A percentile compares a stretch with the other conserved stretches of the same genome.
These are phyloP conservation scores for Drechslerella coelobrocha DNA, from an alignment of 2,329 filamentous ascomycete species.

Conservation along the genomic window DNA sequence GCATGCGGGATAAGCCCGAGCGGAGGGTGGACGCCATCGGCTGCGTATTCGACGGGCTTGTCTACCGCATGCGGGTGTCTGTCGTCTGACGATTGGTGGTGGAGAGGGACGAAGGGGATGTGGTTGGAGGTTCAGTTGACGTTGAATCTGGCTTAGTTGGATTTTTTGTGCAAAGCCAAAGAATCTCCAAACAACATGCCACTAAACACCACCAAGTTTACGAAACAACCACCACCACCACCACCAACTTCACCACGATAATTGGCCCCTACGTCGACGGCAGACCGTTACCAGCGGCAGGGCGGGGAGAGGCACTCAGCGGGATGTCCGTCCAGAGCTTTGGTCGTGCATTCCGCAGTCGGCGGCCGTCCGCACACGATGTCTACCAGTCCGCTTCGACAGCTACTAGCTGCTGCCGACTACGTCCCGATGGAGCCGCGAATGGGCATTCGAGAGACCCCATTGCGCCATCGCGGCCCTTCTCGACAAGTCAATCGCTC, in stretches of 20 bases:
- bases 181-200: background rate
- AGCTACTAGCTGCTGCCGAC: conserved; percentile 5
- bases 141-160: conserved; percentile 10
- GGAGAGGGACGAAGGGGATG: conserved; percentile 15
- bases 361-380: conserved; percentile 29
- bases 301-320: background rate
- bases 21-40: conserved; percentile 27
- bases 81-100: conserved; percentile 9
- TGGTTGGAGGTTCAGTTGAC: conserved; percentile 1
- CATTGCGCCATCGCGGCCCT: conserved; percentile 6
- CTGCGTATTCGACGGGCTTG: background rate
- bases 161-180: background rate
- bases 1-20: conserved; percentile 23
- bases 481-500: conserved; percentile 30
- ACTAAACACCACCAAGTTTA: background rate
- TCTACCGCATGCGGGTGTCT: background rate
- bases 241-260: background rate
- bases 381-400: conserved; percentile 12
- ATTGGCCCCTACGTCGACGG: background rate
- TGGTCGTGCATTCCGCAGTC: conserved; percentile 25
- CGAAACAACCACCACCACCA: background rate
- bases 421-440: conserved; percentile 1
- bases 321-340: conserved; percentile 36
- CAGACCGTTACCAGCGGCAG: background rate
- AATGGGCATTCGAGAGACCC: conserved; percentile 5